These are phyloP conservation scores for Heliamphora pulchella DNA, from an alignment of 179 eudicot genomes.

Conservation along the genomic window DNA sequence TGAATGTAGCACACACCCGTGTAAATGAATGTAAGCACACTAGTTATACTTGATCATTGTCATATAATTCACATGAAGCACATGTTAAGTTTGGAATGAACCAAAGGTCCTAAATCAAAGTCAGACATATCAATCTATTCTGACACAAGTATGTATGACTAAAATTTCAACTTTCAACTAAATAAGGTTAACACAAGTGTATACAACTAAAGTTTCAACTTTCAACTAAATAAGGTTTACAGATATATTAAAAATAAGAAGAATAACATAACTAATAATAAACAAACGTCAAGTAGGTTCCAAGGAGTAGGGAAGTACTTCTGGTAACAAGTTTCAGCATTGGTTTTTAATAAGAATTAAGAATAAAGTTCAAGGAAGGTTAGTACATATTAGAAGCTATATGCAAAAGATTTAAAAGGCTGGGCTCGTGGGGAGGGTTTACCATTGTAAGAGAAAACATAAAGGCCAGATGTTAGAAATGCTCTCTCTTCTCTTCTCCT, in stretches of 20 bases:
- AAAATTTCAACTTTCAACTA: background rate
- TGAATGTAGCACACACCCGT: no score
- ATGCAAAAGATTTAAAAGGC: no score
- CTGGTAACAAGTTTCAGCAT: background rate
- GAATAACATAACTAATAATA: background rate
- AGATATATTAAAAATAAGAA: background rate
- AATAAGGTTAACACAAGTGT: background rate
- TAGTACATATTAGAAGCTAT: no score
- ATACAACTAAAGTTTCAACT: background rate
- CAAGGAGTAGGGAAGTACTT: background rate
- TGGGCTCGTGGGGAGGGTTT: no score
- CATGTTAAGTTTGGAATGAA: background rate
- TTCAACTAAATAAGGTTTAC: background rate
- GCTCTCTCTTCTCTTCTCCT: no score
- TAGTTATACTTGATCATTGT: background rate
- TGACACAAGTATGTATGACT: slow-evolving; percentile 2
- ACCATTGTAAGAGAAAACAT: no score
- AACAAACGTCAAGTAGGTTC: background rate
- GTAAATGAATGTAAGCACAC: no score
- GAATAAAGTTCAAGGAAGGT: no score
- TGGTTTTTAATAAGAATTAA: no score
- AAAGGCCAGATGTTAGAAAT: no score
- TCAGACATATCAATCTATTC: background rate
- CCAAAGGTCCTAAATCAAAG: background rate
- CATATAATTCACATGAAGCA: background rate